Evolutionary conservation across 2,329 filamentous ascomycete genomes (phyloP), one percentile per base, ranked within the genome.

Genomic region (Claviceps capensis): DNA sequence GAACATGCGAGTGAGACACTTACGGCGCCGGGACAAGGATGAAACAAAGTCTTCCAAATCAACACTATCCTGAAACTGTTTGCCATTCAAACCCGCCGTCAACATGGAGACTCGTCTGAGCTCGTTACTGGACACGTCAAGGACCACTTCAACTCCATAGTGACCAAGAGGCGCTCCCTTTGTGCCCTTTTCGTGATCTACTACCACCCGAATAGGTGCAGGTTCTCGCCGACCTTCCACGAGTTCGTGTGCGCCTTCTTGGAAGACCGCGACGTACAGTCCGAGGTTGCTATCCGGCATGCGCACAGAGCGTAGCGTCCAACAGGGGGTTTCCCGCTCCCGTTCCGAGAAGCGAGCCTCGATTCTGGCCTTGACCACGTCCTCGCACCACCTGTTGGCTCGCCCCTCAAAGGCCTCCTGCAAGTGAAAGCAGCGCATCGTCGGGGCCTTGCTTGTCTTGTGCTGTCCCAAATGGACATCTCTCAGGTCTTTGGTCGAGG

Each of bases 361-460:
- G 14, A 96, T 81, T 57, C 84, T 82, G 8, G 90, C 89, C 68
- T 91, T 94, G 47, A 83, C 81, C 13, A 96, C 75, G 57, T 97
- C 93, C 67, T 97, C 91, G 30, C 82, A 81, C 67, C 88, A 83
- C 55, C 84, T 86, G 17, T 75, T 72, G 1, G 85, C 87, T 64
- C 83, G 90, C 26, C 82, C 83, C 62, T 95, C 86, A 60, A 91
- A 91, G 7, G 78, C 70, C 50, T 88, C 86, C 49, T 83, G 79
- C 1, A 95, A 75, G 42, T 85, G 67, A 61, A 95, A 85, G 55
- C 81, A 85, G 34, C 83, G 76, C 11, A 83, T 74, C 2, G 82
- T 82, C 22, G 76, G 69, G 14, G 72, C 69, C 30, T 74, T 75
- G 58, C 69, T 64, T 11, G 66, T 60, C 14, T 60, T 61, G 50